A percentile compares a stretch with the other conserved stretches of the same genome.
Evolutionary conservation across 192 early-diverging fungal species (phyloP).

Genomic region (Powellomyces hirtus): DNA sequence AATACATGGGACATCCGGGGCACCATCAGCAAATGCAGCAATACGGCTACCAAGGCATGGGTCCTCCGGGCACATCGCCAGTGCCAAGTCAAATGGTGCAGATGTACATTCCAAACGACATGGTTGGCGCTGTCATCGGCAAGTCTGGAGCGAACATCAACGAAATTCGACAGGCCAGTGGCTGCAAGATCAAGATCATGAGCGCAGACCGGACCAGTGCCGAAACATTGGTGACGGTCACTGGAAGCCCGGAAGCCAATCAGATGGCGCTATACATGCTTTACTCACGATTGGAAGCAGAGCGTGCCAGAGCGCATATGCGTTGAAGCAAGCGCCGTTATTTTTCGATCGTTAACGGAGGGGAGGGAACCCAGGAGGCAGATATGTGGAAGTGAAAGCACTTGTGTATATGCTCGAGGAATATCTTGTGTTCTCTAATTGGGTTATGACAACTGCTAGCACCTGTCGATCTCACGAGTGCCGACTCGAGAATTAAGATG

Average conservation of each 20-base stretch:
- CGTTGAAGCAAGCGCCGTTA: too few relatives aligned
- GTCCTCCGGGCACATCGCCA: slow-evolving; percentile 10
- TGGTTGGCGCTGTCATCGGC: slow-evolving; percentile 98
- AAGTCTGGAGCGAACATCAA: slow-evolving; percentile 71
- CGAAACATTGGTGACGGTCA: slow-evolving; percentile 90
- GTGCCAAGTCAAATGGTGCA: slow-evolving; percentile 61
- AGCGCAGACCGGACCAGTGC: slow-evolving; percentile 72
- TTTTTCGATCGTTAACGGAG: too few relatives aligned
- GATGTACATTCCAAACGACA: slow-evolving; percentile 89
- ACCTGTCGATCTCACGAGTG: too few relatives aligned
- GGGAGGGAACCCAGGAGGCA: too few relatives aligned
- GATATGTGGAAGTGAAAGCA: too few relatives aligned
- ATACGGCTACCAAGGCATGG: slow-evolving; percentile 7
- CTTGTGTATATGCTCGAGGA: too few relatives aligned
- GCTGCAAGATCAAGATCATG: slow-evolving; percentile 83
- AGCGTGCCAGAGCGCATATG: slow-evolving; percentile 38
- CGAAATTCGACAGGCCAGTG: slow-evolving; percentile 44
- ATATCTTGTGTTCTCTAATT: too few relatives aligned
- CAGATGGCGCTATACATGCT: slow-evolving; percentile 90
- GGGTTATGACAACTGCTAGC: too few relatives aligned
- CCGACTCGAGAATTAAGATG: too few relatives aligned
- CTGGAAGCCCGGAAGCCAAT: slow-evolving; percentile 80
- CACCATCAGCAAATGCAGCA: background rate
- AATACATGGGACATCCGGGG: background rate
- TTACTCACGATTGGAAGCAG: slow-evolving; percentile 84